Evolutionary conservation across 202 grass and related monocot genomes (phyloP), one percentile per base, ranked within the genome.

Genomic region (Saccharum hybrid): DNA sequence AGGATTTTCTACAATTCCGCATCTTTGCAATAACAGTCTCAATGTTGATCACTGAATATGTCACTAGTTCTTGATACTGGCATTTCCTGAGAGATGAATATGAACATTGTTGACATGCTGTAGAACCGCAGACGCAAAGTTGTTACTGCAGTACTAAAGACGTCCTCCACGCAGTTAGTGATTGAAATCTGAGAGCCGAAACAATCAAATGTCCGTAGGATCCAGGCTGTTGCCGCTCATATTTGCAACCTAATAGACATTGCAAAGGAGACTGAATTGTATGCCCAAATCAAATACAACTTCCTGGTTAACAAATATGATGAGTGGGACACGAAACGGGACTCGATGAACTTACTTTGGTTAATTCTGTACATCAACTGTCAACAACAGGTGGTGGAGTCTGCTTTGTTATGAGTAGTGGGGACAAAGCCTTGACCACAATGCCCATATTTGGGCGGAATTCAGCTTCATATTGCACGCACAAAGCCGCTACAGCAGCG

Each of bases 391-490:
- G 15, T 26, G 87, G 15, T 34, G 67, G 70, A 77, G 56, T 71
- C n/a, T 86, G 90, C 63, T 78, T 97, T 60, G 80, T 92, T 80
- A 71, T 61, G 12, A 92, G 84, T 46, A 94, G 78, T 68, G 86
- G 88, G 87, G 90, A n/a, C n/a, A n/a, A n/a, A 38, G 93, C 93
- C 78, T 96, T 96, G 23, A 96, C 90, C 67, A 96, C 93, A 66
- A 96, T 96, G 83, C 72, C 91, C 93, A 96, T 96, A 38, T 81
- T 96, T 28, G 93, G 93, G 30, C 93, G 89, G 84, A 93, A 96
- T 84, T 96, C 93, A 8, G 93, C 88, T 92, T 96, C 90, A 21
- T 96, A 96, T 87, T 96, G 93, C 77, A 96, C 93, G 64, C 93
- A 96, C 19, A 96, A 74, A 75, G 93, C 93, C 46, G 93, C 93